Evolutionary conservation across 2,329 filamentous ascomycete species (phyloP).

Genomic region (Aspergillus pseudoglaucus): DNA sequence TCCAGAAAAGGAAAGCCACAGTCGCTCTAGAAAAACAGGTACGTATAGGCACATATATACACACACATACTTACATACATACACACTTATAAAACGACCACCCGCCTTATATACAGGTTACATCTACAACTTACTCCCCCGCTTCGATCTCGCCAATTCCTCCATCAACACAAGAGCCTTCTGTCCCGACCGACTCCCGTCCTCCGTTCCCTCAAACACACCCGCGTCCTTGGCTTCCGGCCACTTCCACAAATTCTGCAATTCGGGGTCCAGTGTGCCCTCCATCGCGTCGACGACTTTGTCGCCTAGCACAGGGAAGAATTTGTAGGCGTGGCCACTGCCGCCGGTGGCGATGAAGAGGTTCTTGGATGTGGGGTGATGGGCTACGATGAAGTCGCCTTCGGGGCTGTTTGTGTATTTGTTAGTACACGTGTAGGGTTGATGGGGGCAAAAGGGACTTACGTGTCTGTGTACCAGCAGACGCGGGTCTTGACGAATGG

Average conservation of each 20-base stretch:
- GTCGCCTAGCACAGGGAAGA: conserved; percentile 48
- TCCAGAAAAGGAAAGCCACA: too few relatives aligned
- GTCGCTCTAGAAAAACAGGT: too few relatives aligned
- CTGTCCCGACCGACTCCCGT: conserved; percentile 32
- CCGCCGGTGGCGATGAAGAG: conserved; percentile 49
- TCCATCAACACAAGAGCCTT: conserved; percentile 31
- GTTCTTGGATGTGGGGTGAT: conserved; percentile 54
- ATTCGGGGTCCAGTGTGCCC: conserved; percentile 36
- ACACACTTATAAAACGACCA: too few relatives aligned
- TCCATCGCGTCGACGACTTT: conserved; percentile 45
- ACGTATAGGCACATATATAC: too few relatives aligned
- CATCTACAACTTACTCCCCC: conserved; percentile 18
- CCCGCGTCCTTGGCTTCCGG: conserved; percentile 14
- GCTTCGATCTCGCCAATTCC: conserved; percentile 28
- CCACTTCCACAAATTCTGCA: conserved; percentile 41
- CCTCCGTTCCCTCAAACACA: conserved; percentile 27
- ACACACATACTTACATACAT: too few relatives aligned
- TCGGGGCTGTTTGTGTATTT: conserved; percentile 41
- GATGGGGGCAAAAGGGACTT: conserved; percentile 12
- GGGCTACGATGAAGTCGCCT: conserved; percentile 65
- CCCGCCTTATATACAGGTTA: neutral
- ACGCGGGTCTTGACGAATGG: conserved; percentile 58
- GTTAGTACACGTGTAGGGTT: neutral
- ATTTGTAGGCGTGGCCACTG: conserved; percentile 50
- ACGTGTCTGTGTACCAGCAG: conserved; percentile 73